phyloP scores from a whole-genome alignment of 129 eudicot genomes.

The Scalesia atractyloides region DNA sequence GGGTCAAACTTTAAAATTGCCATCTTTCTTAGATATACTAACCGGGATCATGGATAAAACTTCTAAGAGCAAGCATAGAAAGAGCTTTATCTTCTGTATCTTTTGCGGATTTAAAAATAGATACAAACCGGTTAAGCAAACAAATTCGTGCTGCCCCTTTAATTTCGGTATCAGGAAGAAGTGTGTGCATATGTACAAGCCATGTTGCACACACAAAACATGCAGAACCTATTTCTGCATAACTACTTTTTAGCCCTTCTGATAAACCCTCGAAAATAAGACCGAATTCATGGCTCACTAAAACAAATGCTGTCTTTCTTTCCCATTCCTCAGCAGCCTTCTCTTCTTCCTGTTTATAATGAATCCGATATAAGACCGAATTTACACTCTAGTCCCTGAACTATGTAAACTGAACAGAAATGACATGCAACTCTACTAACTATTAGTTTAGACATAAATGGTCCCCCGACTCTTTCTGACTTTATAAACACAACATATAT shows the following conservation, averaged over 20 bases:
- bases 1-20: not conserved
- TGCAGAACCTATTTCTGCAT: conserved; percentile 58
- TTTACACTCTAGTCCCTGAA: not conserved
- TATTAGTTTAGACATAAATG: no score
- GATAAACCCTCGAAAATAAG: conserved; percentile 73
- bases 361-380: not conserved
- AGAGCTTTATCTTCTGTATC: conserved; percentile 69
- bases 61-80: conserved; percentile 74
- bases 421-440: no score
- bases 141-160: conserved; percentile 77
- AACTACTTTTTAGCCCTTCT: conserved; percentile 68
- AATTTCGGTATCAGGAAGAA: conserved; percentile 77
- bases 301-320: conserved; percentile 61
- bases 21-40: conserved; percentile 3
- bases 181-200: conserved; percentile 74
- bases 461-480: no score
- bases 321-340: conserved; percentile 78
- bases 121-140: conserved; percentile 62
- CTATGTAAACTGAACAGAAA: no score
- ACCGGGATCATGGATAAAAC: conserved; percentile 75
- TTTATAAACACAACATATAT: no score
- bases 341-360: conserved; percentile 58
- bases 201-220: conserved; percentile 73
- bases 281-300: conserved; percentile 85
- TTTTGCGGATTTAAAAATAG: conserved; percentile 65